Evolutionary conservation across 352 stramenopile genomes (phyloP), one percentile per base, ranked within the genome.

Genomic region (Pythium folliculosum): DNA sequence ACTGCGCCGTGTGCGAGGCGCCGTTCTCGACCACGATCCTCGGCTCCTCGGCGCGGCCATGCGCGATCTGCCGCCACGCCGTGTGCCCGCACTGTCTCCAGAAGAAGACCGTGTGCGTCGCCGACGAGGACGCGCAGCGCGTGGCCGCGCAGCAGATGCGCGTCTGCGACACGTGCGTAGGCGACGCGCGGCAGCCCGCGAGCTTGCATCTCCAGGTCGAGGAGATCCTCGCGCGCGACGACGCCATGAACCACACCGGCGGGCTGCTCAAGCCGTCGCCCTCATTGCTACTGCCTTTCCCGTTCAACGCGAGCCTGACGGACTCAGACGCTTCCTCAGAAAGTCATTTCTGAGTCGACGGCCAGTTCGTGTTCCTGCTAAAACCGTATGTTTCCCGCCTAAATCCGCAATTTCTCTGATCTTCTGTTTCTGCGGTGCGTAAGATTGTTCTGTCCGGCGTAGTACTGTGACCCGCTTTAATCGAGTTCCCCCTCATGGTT

Each of bases 11-110:
- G 43, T 69, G 62, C 43, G 32, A 59, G 2, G 44, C 45, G 21
- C 23, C 53, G 19, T 32, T 69, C 2, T 22, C 53, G 37, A 52
- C 54, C 12, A 32, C 62, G 53, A 30, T 62, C 9, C 61, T 69
- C 2, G 44, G 32, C 12, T 63, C 62, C 44, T 63, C 62, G 2
- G 47, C 54, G 32, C 60, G 52, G 40, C 21, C 27, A 4, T 69
- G 62, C 62, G 40, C 25, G 21, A 57, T 69, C 37, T 69, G 62
- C 19, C 35, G 9, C 21, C 47, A 48, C 53, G 32, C 40, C 17
- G 53, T 62, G 17, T 69, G 62, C 30, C 13, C 62, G 53, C 62
- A 63, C 53, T 69, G 62, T 23, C 62, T 63, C 7, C 17, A 69
- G 32, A 69, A 69, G 23, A 62, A 58, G 23, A 48, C 22, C n/a